These are phyloP conservation scores for Sordariomycetes sp. DNA, from an alignment of 2,329 filamentous ascomycete genomes.

Conservation along the genomic window DNA sequence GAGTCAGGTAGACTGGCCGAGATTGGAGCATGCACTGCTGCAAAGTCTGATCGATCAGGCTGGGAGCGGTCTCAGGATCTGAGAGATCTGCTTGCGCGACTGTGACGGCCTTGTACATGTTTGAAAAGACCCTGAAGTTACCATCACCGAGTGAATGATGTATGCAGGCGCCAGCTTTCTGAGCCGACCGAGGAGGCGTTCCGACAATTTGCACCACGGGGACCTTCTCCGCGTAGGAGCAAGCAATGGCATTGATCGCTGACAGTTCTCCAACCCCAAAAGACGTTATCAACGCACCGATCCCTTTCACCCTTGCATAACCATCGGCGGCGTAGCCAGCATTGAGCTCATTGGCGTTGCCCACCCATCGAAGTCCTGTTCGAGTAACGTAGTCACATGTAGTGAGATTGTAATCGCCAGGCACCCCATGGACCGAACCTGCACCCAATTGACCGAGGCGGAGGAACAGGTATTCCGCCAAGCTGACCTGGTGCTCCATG, in stretches of 20 bases:
- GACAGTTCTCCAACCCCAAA: conserved; percentile 51
- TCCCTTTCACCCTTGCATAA: conserved; percentile 44
- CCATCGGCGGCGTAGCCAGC: conserved; percentile 48
- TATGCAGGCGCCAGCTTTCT: conserved; percentile 30
- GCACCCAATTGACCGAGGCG: conserved; percentile 50
- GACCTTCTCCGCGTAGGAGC: conserved; percentile 46
- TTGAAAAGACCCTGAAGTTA: conserved; percentile 39
- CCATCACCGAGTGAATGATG: conserved; percentile 50
- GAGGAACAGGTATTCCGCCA: conserved; percentile 43
- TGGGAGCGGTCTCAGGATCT: conserved; percentile 12
- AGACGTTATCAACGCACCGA: conserved; percentile 43
- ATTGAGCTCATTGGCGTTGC: conserved; percentile 50
- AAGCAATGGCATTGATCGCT: conserved; percentile 49
- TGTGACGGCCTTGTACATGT: conserved; percentile 39
- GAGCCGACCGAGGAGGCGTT: conserved; percentile 33
- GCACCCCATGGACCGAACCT: conserved; percentile 43
- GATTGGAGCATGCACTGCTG: conserved; percentile 40
- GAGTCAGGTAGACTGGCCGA: conserved; percentile 45
- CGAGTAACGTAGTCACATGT: conserved; percentile 26
- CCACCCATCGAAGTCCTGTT: conserved; percentile 30
- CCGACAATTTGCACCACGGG: conserved; percentile 51
- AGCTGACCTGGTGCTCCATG: too few species aligned
- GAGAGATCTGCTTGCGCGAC: conserved; percentile 27
- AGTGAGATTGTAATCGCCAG: conserved; percentile 29
- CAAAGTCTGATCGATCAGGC: conserved; percentile 41